Evolutionary conservation across 495 filamentous ascomycete species (phyloP).

Genomic region (Tirmania nivea): DNA sequence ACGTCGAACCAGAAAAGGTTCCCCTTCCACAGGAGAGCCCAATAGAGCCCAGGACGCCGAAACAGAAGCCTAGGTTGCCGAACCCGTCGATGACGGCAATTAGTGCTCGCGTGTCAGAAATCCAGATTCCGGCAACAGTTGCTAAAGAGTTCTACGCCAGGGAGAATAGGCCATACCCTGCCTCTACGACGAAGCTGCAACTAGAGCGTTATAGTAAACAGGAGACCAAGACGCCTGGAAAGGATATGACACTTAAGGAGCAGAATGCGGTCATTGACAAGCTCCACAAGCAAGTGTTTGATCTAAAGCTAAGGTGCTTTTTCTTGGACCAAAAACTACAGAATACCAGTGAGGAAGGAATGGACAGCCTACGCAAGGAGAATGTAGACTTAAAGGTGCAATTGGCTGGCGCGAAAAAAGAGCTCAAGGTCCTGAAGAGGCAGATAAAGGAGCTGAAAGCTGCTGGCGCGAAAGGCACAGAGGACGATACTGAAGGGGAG

Average conservation of each 20-base stretch:
- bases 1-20: slow-evolving; percentile 15
- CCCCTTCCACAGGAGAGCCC: slow-evolving; percentile 24
- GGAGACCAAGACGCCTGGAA: slow-evolving; percentile 34
- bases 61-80: slow-evolving; percentile 30
- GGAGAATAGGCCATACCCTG: background rate
- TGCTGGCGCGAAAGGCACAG: slow-evolving; percentile 50
- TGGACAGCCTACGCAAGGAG: slow-evolving; percentile 92
- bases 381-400: slow-evolving; percentile 89
- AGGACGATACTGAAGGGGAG: slow-evolving; percentile 36
- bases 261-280: slow-evolving; percentile 92
- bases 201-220: slow-evolving; percentile 9
- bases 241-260: slow-evolving; percentile 82
- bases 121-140: slow-evolving; percentile 74
- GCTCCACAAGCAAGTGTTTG: slow-evolving; percentile 89
- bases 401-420: slow-evolving; percentile 65
- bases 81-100: slow-evolving; percentile 72
- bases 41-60: slow-evolving; percentile 25
- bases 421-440: slow-evolving; percentile 58
- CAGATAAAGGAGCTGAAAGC: slow-evolving; percentile 71
- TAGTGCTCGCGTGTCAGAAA: slow-evolving; percentile 64
- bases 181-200: background rate
- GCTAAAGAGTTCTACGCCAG: slow-evolving; percentile 50
- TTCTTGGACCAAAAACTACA: slow-evolving; percentile 85
- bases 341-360: slow-evolving; percentile 81
- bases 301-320: slow-evolving; percentile 91